Evolutionary conservation across 352 stramenopile genomes (phyloP).

Genomic region (Thalassiosira pacifica): DNA sequence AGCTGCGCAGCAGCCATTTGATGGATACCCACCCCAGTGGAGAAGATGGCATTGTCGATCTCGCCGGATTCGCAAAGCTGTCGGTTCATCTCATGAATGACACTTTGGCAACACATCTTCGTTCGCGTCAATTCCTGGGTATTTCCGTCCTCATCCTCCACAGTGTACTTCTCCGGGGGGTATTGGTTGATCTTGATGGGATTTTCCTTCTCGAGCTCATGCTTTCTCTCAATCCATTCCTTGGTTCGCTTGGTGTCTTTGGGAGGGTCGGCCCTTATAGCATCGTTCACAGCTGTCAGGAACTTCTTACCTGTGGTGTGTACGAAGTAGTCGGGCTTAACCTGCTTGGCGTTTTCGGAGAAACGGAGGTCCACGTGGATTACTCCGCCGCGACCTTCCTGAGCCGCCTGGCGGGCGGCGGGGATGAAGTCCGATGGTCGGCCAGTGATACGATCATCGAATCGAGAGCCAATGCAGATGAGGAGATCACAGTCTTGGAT

Average conservation of each 20-base stretch:
- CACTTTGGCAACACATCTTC: conserved; percentile 93
- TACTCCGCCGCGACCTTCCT: conserved; percentile 92
- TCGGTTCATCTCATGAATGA: conserved; percentile 93
- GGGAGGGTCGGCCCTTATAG: conserved; percentile 48
- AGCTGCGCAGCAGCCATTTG: conserved; percentile 97
- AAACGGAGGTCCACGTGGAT: conserved; percentile 96
- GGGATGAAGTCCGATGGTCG: conserved; percentile 93
- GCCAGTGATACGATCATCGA: conserved; percentile 96
- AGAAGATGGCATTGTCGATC: conserved; percentile 94
- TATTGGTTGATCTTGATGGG: conserved; percentile 91
- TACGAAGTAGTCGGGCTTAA: conserved; percentile 89
- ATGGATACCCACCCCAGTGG: conserved; percentile 95
- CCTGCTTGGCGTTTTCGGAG: conserved; percentile 92
- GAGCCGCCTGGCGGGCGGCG: conserved; percentile 91
- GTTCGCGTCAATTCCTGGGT: conserved; percentile 55
- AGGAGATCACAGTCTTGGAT: conserved; percentile 95
- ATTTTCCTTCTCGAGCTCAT: conserved; percentile 92
- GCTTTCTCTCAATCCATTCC: conserved; percentile 93
- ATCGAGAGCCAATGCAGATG: conserved; percentile 93
- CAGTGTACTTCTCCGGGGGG: conserved; percentile 49
- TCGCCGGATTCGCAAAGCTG: conserved; percentile 85
- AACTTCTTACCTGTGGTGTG: conserved; percentile 84
- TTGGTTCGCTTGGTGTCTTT: conserved; percentile 67
- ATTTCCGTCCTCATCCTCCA: conserved; percentile 66
- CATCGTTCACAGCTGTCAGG: conserved; percentile 76